Base-by-base conservation (phyloP, 1,284 basidiomycete genomes). In the Austroboletus olivaceoglutinosus region DNA sequence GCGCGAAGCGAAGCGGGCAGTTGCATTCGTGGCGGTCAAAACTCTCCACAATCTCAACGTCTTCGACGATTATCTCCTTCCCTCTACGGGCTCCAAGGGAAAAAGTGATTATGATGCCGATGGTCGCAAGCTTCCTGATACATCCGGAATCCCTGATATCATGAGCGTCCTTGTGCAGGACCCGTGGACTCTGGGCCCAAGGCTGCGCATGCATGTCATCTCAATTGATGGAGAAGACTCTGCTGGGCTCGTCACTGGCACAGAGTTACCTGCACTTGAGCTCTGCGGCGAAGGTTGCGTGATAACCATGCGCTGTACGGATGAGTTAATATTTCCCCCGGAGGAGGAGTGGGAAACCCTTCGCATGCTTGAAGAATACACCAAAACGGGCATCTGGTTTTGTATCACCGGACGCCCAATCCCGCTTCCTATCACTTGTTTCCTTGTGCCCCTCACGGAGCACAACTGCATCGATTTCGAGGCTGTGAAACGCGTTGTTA, bases 1-100 rank as follows among this genome's bases (percentile, higher is more conserved):
- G 66, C 83, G 79, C 56, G 88, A 89, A 62, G 90, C 91, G 1
- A 90, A 84, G 61, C 82, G 89, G 16, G 84, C 86, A 2, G 90
- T 81, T 10, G 87, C 90, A 0, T 93, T 91, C 63, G 68, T 80
- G 51, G 89, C 86, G 2, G 86, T 89, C 22, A 82, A 80, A 57
- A 71, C 74, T 4, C 73, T 94, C 19, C 79, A 85, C 55, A 71
- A 74, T 34, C 70, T 89, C n/a, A 78, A 85, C 42, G 83, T 90
- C 6, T 85, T 93, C 59, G 85, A 93, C 59, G 82, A 90, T 48
- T 85, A 89, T 60, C 76, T 94, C 2, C 75, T 91, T 10, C 90
- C 91, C 12, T 68, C 73, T 25, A 70, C 75, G 2, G 76, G 71
- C 43, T 66, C 65, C 50, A 71, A 69, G 43, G 73, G 72, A 21